These are phyloP conservation scores for Solanum corneliomulleri DNA, from an alignment of 257 asterid genomes.

Conservation along the genomic window DNA sequence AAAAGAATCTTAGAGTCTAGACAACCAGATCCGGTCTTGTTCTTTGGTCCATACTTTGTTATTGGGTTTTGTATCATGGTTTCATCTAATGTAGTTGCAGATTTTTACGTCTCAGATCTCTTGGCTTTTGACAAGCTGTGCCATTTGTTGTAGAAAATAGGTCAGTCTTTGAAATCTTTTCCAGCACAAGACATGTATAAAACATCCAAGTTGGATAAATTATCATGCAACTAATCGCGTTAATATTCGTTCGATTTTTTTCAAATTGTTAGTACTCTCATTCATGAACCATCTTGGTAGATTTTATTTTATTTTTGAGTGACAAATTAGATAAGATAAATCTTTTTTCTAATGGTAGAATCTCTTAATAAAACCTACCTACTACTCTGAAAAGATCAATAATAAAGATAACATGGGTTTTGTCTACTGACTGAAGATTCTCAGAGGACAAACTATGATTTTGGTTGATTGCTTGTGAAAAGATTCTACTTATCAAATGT, in stretches of 20 bases:
- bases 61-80: not conserved
- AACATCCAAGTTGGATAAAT: not conserved
- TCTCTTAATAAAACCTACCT: not conserved
- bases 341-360: not conserved
- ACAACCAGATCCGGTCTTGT: not conserved
- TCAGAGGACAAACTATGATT: not conserved
- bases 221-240: not conserved
- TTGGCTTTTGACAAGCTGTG: not conserved
- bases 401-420: constrained; percentile 16
- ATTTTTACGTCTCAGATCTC: not conserved
- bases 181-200: not conserved
- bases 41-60: not conserved
- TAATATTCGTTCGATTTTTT: too few relatives aligned
- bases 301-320: not conserved
- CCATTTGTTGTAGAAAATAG: not conserved
- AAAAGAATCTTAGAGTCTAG: not conserved
- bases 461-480: not conserved
- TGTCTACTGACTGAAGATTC: constrained; percentile 5
- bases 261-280: not conserved
- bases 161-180: not conserved
- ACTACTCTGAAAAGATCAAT: constrained; percentile 2
- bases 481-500: not conserved
- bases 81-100: not conserved
- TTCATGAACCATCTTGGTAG: not conserved
- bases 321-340: constrained; percentile 6